Evolutionary conservation across 148 eudicot species (phyloP).

Genomic region (Polygonum aviculare): DNA sequence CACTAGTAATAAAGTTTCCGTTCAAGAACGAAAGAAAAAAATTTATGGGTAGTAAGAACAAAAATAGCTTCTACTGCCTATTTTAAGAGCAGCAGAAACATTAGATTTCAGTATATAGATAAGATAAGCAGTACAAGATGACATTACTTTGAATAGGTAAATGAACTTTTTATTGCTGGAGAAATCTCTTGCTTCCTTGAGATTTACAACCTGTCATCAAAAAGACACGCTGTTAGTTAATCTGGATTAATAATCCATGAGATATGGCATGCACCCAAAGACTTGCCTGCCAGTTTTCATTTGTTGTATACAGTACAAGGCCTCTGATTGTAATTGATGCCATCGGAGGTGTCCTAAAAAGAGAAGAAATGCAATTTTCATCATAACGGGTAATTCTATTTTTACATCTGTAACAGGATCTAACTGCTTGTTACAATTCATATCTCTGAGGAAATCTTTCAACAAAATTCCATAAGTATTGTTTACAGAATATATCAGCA

Average conservation of each 20-base stretch:
- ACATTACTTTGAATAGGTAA: conserved; percentile 78
- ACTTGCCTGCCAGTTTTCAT: conserved; percentile 80
- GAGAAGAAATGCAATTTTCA: neutral
- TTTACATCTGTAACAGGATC: neutral
- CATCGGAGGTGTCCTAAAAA: conserved; percentile 85
- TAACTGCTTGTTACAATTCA: neutral
- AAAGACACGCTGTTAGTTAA: conserved; percentile 14
- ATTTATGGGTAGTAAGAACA: neutral
- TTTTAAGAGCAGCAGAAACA: neutral
- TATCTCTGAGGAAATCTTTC: neutral
- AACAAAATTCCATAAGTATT: neutral
- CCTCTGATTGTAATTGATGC: conserved; percentile 85
- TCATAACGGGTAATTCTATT: neutral
- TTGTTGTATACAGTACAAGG: conserved; percentile 79
- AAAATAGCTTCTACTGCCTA: neutral
- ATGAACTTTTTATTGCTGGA: conserved; percentile 70
- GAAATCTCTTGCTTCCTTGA: conserved; percentile 89
- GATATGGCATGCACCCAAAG: neutral
- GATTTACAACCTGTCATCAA: conserved; percentile 63
- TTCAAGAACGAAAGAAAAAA: neutral
- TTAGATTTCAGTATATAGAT: neutral
- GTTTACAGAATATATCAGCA: neutral
- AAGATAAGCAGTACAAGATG: neutral
- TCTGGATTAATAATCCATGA: neutral
- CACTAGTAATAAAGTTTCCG: neutral